These are phyloP conservation scores for Leishmania tarentolae DNA, from an alignment of 208 protist species.

Conservation along the genomic window DNA sequence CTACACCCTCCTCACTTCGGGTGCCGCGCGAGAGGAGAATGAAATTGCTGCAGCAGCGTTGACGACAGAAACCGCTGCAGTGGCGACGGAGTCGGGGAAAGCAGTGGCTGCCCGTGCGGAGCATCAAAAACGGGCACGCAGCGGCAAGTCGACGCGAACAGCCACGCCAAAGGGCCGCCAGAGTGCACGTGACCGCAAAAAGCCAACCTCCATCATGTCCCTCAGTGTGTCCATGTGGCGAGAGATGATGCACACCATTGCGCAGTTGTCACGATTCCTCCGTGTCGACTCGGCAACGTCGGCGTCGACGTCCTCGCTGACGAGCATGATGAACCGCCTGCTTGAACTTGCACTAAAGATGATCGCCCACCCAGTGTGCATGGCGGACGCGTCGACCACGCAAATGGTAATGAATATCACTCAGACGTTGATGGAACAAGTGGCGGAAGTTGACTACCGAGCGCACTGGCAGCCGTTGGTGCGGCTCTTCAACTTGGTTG, in stretches of 20 bases:
- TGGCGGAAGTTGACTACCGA: slow-evolving; percentile 38
- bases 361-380: slow-evolving; percentile 76
- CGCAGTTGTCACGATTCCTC: slow-evolving; percentile 44
- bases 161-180: slow-evolving; percentile 3
- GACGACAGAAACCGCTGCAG: neutral
- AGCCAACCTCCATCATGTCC: slow-evolving; percentile 52
- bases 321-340: slow-evolving; percentile 61
- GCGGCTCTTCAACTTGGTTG: slow-evolving; percentile 81
- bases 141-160: neutral
- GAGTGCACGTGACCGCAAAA: slow-evolving; percentile 2
- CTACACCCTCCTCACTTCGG: slow-evolving; percentile 69
- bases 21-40: slow-evolving; percentile 30
- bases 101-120: neutral
- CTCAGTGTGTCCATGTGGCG: slow-evolving; percentile 86
- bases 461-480: slow-evolving; percentile 71
- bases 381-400: slow-evolving; percentile 54
- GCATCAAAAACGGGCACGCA: neutral
- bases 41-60: neutral
- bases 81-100: neutral
- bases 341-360: slow-evolving; percentile 86
- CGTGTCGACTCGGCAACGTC: slow-evolving; percentile 4
- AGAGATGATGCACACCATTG: slow-evolving; percentile 83
- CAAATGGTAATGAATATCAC: slow-evolving; percentile 38
- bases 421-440: slow-evolving; percentile 30
- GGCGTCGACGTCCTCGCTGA: slow-evolving; percentile 8